phyloP scores from a whole-genome alignment of 371 early-diverging fungal species.

The Mortierella sp. region DNA sequence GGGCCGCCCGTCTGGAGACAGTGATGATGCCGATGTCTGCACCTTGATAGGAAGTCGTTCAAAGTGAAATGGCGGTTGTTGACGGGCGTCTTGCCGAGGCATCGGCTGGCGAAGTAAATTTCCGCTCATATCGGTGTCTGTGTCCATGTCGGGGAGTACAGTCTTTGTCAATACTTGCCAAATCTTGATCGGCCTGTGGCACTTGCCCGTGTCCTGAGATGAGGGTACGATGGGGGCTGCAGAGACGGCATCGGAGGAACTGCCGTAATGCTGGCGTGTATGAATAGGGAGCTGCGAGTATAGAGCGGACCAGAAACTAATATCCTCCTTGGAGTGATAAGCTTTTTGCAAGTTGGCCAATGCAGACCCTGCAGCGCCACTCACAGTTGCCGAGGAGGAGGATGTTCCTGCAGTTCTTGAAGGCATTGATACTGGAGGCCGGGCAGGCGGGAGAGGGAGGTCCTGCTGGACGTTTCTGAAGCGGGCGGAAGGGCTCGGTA shows the following conservation, averaged over 20 bases:
- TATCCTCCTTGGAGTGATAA: slow-evolving; percentile 22
- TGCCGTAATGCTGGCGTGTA: slow-evolving; percentile 23
- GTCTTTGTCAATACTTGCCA: slow-evolving; percentile 46
- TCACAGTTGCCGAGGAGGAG: slow-evolving; percentile 6
- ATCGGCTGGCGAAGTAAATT: not conserved
- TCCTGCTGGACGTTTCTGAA: slow-evolving; percentile 11
- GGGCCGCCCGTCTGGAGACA: slow-evolving; percentile 23
- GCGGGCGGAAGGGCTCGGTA: slow-evolving; percentile 16
- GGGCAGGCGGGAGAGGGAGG: not conserved
- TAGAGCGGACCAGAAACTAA: slow-evolving; percentile 33
- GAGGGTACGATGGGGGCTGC: not conserved
- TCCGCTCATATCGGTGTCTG: not conserved
- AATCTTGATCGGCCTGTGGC: slow-evolving; percentile 25
- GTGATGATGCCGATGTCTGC: slow-evolving; percentile 19
- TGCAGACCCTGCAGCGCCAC: slow-evolving; percentile 8
- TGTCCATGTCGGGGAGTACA: not conserved
- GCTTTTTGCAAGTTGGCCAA: slow-evolving; percentile 24
- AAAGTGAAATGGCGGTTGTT: slow-evolving; percentile 19
- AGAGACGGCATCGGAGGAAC: not conserved
- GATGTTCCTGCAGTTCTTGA: not conserved
- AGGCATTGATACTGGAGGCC: slow-evolving; percentile 3
- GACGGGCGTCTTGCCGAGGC: not conserved
- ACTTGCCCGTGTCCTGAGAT: not conserved
- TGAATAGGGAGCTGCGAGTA: slow-evolving; percentile 32
- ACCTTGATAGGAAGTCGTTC: slow-evolving; percentile 44